Base-by-base conservation (phyloP, 345 rosid genomes). In the Moringa oleifera region DNA sequence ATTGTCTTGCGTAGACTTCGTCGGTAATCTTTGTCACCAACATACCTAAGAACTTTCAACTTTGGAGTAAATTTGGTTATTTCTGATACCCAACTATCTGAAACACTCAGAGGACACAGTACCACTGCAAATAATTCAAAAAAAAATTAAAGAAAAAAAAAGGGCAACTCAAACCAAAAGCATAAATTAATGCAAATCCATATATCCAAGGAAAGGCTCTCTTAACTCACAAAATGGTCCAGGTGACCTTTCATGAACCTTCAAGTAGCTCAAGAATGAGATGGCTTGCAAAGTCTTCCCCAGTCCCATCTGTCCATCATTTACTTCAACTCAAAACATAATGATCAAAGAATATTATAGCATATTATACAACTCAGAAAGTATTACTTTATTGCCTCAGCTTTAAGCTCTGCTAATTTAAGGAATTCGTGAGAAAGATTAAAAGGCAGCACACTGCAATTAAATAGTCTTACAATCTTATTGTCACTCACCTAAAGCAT, bases 271-370 rank as follows among this genome's bases (percentile, higher is more conserved):
- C 73, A 91, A 28, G 59, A 91, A 75, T 37, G 91, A 77, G 61
- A 86, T 78, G 23, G 98, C 98, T 71, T 88, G 98, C 59, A 91
- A 79, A 67, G 97, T 86, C 77, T 91, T 88, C 54, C 96, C 98
- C 58, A 91, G 62, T 55, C 98, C 96, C 98, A 91, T 91, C 98
- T 91, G 85, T 12, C 47, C 59, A 66, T 45, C 9, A 59, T 64
- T 54, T 16, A 51, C 56, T 67, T 57, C 57, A 41, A 63, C 3
- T 28, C 33, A 28, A 28, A 28, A 28, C 33, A 28, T 2, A 28
- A 28, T 3, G 8, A 2, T 28, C 33, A 28, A 28, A 8, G 8
- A 28, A 2, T 8, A 2, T 28, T 3, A 28, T 28, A 28, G 33
- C 33, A 28, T 8, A 28, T 28, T 8, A 28, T 28, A 8, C 33